A percentile compares a stretch with the other conserved stretches of the same genome.
These are phyloP conservation scores for Mycena venus DNA, from an alignment of 768 basidiomycete species.

Conservation along the genomic window DNA sequence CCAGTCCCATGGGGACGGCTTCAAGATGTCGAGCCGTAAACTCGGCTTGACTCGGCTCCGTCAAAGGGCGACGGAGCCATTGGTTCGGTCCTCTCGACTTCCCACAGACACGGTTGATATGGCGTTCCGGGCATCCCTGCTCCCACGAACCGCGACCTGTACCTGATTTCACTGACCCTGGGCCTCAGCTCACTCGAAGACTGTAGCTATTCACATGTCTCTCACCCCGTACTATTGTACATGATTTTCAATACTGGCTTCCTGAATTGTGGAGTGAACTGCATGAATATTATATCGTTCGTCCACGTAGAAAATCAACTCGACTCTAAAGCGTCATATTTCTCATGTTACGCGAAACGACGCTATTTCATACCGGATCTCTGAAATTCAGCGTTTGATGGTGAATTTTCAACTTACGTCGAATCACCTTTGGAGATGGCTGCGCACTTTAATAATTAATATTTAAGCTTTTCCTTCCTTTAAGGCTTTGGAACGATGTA, in stretches of 20 bases:
- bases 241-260: conserved; percentile 1
- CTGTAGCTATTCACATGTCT: not conserved
- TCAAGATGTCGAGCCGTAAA: not conserved
- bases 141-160: not conserved
- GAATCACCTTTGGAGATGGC: not conserved
- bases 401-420: not conserved
- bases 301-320: not conserved
- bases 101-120: too few species aligned
- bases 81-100: too few species aligned
- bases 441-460: not conserved
- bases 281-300: not conserved
- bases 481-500: too few species aligned
- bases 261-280: conserved; percentile 1
- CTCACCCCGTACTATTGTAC: not conserved
- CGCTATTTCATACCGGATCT: not conserved
- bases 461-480: too few species aligned
- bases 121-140: not conserved
- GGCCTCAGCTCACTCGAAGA: not conserved
- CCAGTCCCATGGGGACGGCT: not conserved
- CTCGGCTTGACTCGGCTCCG: conserved; percentile 3
- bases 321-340: not conserved
- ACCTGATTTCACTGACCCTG: not conserved
- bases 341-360: not conserved
- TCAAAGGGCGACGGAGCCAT: not conserved
- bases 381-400: not conserved